phyloP scores from a whole-genome alignment of 345 rosid genomes.

The Cardamine resedifolia region DNA sequence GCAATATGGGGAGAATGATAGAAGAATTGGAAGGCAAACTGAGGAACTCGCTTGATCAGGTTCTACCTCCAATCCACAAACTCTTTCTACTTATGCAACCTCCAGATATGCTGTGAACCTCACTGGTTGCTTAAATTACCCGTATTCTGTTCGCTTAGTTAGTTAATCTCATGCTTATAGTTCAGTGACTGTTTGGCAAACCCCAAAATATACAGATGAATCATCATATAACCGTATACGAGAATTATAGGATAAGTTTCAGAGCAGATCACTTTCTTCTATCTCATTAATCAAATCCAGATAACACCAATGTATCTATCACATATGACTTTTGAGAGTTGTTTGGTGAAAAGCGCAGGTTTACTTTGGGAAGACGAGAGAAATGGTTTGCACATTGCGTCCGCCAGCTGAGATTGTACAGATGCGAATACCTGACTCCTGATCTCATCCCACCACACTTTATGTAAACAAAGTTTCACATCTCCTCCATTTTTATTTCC shows the following conservation, averaged over 20 bases:
- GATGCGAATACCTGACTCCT: slow-evolving; percentile 64
- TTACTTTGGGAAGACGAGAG: slow-evolving; percentile 96
- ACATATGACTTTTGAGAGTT: too few relatives aligned
- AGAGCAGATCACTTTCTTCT: neutral
- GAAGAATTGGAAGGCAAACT: slow-evolving; percentile 98
- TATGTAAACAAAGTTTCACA: neutral
- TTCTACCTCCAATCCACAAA: slow-evolving; percentile 17
- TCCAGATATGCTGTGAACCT: neutral
- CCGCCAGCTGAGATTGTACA: slow-evolving; percentile 76
- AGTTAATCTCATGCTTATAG: neutral
- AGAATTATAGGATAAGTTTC: neutral
- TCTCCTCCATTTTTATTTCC: neutral
- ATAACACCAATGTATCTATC: neutral
- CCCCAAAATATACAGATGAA: neutral
- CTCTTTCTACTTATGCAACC: neutral
- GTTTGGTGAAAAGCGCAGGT: slow-evolving; percentile 54
- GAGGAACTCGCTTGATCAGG: slow-evolving; percentile 96
- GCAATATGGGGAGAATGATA: slow-evolving; percentile 98
- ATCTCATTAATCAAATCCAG: neutral
- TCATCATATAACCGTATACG: neutral
- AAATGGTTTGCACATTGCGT: slow-evolving; percentile 91
- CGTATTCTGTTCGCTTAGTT: neutral
- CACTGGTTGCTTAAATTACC: neutral
- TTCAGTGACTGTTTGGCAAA: neutral
- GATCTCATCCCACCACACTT: too few relatives aligned